Conservation (phyloP, 2,329 filamentous ascomycete species). For the Ramichloridium luteum region DNA sequence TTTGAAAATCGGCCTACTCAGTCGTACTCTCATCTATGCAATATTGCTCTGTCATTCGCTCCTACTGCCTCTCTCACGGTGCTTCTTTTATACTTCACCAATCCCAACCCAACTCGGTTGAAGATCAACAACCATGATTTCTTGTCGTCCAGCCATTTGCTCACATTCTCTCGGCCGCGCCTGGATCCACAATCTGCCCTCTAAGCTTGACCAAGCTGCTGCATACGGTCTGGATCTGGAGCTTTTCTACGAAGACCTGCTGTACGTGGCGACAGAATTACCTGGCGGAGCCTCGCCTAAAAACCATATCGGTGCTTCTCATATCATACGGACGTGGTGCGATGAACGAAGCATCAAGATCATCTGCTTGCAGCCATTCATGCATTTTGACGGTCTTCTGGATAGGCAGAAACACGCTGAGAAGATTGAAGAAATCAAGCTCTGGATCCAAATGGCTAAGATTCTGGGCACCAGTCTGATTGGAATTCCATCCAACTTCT, state of each 20-base stretch:
- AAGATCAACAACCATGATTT: slow-evolving; percentile 24
- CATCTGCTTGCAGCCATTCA: slow-evolving; percentile 62
- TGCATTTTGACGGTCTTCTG: slow-evolving; percentile 60
- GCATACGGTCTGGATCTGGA: slow-evolving; percentile 57
- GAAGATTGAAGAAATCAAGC: slow-evolving; percentile 49
- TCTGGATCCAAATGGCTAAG: slow-evolving; percentile 56
- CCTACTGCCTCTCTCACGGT: too few species aligned
- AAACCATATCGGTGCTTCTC: slow-evolving; percentile 44
- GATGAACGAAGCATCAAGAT: slow-evolving; percentile 43
- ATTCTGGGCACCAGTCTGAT: slow-evolving; percentile 58
- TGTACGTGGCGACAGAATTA: slow-evolving; percentile 42
- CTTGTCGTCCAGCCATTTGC: slow-evolving; percentile 53
- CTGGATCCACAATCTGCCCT: slow-evolving; percentile 54
- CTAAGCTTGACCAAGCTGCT: slow-evolving; percentile 57
- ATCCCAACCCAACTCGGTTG: too few species aligned
- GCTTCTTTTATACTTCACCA: too few species aligned
- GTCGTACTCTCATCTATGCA: too few species aligned
- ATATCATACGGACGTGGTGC: slow-evolving; percentile 46
- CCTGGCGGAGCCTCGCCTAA: slow-evolving; percentile 31
- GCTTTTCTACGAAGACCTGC: slow-evolving; percentile 64
- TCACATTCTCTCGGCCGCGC: slow-evolving; percentile 65
- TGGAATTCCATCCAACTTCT: slow-evolving; percentile 59
- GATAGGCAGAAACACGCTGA: slow-evolving; percentile 46
- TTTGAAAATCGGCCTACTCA: too few species aligned
- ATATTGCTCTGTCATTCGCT: too few species aligned